These are phyloP conservation scores for Claviceps capensis DNA, from an alignment of 2,329 filamentous ascomycete species.

Conservation along the genomic window DNA sequence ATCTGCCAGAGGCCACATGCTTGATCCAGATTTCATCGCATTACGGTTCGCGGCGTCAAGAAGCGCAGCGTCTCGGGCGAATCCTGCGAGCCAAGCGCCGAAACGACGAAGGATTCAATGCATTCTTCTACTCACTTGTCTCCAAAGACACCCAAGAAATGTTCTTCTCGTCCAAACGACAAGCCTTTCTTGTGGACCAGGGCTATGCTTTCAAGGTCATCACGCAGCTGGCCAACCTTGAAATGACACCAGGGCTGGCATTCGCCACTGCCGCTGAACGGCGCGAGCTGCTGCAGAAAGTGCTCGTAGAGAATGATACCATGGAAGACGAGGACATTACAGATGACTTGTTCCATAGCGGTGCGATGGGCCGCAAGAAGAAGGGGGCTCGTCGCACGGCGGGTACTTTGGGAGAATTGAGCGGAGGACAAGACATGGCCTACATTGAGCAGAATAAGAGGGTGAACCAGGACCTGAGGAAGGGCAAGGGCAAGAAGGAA, in stretches of 20 bases:
- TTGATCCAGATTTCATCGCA: constrained; percentile 96
- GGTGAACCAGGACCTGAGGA: constrained; percentile 35
- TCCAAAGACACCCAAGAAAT: constrained; percentile 97
- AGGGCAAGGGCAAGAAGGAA: constrained; percentile 25
- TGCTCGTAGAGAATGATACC: constrained; percentile 75
- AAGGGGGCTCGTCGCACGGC: constrained; percentile 64
- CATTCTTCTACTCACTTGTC: constrained; percentile 95
- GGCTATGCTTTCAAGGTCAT: constrained; percentile 99
- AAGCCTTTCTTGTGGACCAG: constrained; percentile 94
- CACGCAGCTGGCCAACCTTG: constrained; percentile 83
- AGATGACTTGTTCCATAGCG: constrained; percentile 27
- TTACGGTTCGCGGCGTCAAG: constrained; percentile 91
- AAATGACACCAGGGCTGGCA: constrained; percentile 65
- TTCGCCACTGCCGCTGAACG: constrained; percentile 70
- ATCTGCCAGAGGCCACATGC: constrained; percentile 90
- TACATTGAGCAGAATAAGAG: constrained; percentile 75
- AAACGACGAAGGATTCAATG: constrained; percentile 97
- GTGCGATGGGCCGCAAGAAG: constrained; percentile 31
- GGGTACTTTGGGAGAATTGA: constrained; percentile 71
- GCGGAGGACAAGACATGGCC: constrained; percentile 94
- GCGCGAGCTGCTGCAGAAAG: constrained; percentile 75
- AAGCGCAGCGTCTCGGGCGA: constrained; percentile 83
- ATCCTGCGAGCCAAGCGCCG: constrained; percentile 89
- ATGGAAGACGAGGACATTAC: constrained; percentile 56
- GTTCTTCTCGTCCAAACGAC: constrained; percentile 92